These are phyloP conservation scores for Aegilops bicornis DNA, from an alignment of 176 grass and related monocot species.

Conservation along the genomic window DNA sequence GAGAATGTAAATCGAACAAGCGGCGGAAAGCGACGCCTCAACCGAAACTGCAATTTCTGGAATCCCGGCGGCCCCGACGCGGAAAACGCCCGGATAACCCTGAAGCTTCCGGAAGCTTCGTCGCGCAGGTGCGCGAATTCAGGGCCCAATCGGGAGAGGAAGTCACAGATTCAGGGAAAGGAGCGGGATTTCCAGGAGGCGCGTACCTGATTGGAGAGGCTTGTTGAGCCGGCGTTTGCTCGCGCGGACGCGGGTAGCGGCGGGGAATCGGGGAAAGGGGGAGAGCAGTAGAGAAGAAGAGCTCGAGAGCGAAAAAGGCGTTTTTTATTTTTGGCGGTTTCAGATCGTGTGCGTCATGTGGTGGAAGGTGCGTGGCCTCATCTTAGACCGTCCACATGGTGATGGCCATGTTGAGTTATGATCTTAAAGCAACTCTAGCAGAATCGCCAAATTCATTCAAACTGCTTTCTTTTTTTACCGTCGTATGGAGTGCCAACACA, in stretches of 20 bases:
- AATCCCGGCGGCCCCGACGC: constrained; percentile 24
- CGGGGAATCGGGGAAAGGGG: neutral
- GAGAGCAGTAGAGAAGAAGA: neutral
- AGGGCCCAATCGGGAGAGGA: constrained; percentile 1
- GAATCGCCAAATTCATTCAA: no score
- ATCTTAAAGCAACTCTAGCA: no score
- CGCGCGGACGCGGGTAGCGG: neutral
- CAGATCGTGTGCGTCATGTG: no score
- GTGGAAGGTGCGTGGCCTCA: no score
- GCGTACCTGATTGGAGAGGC: constrained; percentile 30
- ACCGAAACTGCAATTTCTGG: constrained; percentile 47
- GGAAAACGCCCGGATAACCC: constrained; percentile 25
- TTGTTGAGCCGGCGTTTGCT: constrained; percentile 19
- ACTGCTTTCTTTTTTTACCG: no score
- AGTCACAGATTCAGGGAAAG: neutral
- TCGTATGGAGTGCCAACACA: no score
- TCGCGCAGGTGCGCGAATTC: neutral
- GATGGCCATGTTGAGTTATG: no score
- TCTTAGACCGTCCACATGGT: no score
- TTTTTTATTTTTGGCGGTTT: neutral
- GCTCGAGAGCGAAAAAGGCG: neutral
- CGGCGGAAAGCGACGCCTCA: constrained; percentile 51
- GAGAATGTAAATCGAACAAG: constrained; percentile 21
- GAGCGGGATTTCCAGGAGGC: neutral
- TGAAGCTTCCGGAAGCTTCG: constrained; percentile 41